Evolutionary conservation across 768 basidiomycete genomes (phyloP), one percentile per base, ranked within the genome.

Genomic region (Naematelia encephala): DNA sequence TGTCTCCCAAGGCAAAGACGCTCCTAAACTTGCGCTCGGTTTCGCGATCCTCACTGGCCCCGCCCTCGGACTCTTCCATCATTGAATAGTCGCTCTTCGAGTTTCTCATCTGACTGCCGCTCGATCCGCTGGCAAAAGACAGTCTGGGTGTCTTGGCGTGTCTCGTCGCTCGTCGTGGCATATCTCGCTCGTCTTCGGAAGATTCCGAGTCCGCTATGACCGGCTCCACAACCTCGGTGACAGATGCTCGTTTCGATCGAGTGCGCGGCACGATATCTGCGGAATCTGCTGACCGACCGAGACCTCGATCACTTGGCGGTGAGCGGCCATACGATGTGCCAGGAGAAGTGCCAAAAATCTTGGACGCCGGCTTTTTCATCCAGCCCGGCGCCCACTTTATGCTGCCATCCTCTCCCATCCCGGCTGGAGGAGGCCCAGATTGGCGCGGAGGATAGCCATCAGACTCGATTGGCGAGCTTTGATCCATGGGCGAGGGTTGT

Each of bases 1-100:
- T 90, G 62, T 91, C 90, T 57, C 89, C 86, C 62, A 94, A 86
- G 0, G 91, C 90, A 78, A 98, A 98, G 1, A 84, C 82, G 34
- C 78, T 73, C 49, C 86, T 83, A 72, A 94, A 96, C 77, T 91
- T 91, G 57, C 48, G 44, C 4, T 63, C 61, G 8, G 59, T 67
- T 50, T 91, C 89, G 13, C 86, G 78, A 26, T 76, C 76, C 22
- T 73, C 73, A 25, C 67, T 49, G 3, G 62, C 46, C 1, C 60
- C 68, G 26, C 81, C 80, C 63, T 86, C 84, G 0, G 86, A 86
- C 21, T 85, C 83, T 68, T 96, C 90, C 43, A 93, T 80, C 44
- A 94, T 82, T 64, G 91, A 92, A 77, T 85, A 91, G 1, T 87
- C 84, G 89, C 61, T 39, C 53, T 29, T 52, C n/a, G 51, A 25